Evolutionary conservation across 2,329 filamentous ascomycete genomes (phyloP), one percentile per base, ranked within the genome.

Genomic region (Colletotrichum sp.): DNA sequence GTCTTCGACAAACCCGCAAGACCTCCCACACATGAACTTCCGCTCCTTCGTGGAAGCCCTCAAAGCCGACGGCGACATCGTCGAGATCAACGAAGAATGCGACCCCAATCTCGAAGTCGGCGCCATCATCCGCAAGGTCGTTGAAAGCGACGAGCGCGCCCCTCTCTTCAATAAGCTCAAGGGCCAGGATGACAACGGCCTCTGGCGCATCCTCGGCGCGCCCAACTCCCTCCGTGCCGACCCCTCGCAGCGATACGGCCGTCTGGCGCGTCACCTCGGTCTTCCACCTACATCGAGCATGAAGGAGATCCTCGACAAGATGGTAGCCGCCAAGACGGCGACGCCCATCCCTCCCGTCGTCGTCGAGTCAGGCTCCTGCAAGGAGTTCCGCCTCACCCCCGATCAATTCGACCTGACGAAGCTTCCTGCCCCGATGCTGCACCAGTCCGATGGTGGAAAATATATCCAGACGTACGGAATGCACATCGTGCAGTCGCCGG

Each of bases 91-190:
- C 72, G 72, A 81, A 2, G 82, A 85, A 55, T 79, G 87, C 16
- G 86, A 89, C 70, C 85, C 87, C 6, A 76, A 89, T 66, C 83
- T 89, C 39, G 87, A 90, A 78, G 85, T 83, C 0, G 86, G 81
- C 6, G 89, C 88, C 15, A 89, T 90, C 69, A 87, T 86, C 6
- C 83, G 88, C 6, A 81, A 80, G 16, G 87, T 86, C 10, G 86
- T 83, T 75, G 89, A 90, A 75, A 85, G 81, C 0, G 78, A 88
- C 59, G 85, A 84, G 71, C 88, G 87, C 66, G 88, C 89, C 2
- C 88, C 88, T 0, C 83, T 90, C 1, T 89, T 90, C 83, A 88
- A 89, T 80, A 90, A 90, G 30, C 72, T 90, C 69, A 88, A 86
- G 69, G 88, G 88, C 2, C 65, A 68, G 21, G 80, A 81, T 6